A percentile compares a stretch with the other conserved stretches of the same genome.
phyloP scores from a whole-genome alignment of 345 rosid species.

The Eutrema yunnanense region DNA sequence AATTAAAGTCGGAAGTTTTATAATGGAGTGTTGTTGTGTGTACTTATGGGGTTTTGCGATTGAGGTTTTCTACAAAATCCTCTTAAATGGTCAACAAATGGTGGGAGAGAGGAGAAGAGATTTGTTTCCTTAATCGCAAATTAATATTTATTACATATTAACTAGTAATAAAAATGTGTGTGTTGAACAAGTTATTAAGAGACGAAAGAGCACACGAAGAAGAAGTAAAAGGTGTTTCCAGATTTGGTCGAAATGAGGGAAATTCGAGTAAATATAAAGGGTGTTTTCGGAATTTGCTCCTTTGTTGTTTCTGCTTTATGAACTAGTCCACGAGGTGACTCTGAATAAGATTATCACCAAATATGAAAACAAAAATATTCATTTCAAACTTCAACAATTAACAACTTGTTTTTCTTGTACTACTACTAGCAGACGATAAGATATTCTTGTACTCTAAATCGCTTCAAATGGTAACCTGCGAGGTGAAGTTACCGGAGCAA shows the following conservation, averaged over 20 bases:
- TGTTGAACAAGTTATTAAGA: conserved; percentile 12
- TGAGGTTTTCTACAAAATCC: conserved; percentile 9
- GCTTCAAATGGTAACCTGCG: too few relatives aligned
- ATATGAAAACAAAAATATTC: background rate
- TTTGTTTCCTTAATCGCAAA: conserved; percentile 11
- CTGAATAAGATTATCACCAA: background rate
- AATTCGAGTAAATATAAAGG: background rate
- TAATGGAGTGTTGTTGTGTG: background rate
- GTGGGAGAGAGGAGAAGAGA: background rate
- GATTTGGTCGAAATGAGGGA: background rate
- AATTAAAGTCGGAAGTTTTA: background rate
- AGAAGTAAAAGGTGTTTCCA: too few relatives aligned
- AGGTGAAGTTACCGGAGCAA: too few relatives aligned
- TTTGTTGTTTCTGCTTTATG: background rate
- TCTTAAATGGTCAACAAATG: conserved; percentile 19
- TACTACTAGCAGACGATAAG: too few relatives aligned
- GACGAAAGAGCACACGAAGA: background rate
- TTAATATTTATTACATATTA: background rate
- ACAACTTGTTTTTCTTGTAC: too few relatives aligned
- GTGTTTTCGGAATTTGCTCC: background rate
- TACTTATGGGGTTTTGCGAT: background rate
- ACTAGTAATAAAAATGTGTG: background rate
- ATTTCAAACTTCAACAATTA: background rate
- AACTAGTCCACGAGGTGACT: background rate
- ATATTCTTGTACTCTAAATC: too few relatives aligned